phyloP scores from a whole-genome alignment of 1,284 basidiomycete genomes.

The Moesziomyces parantarcticus region DNA sequence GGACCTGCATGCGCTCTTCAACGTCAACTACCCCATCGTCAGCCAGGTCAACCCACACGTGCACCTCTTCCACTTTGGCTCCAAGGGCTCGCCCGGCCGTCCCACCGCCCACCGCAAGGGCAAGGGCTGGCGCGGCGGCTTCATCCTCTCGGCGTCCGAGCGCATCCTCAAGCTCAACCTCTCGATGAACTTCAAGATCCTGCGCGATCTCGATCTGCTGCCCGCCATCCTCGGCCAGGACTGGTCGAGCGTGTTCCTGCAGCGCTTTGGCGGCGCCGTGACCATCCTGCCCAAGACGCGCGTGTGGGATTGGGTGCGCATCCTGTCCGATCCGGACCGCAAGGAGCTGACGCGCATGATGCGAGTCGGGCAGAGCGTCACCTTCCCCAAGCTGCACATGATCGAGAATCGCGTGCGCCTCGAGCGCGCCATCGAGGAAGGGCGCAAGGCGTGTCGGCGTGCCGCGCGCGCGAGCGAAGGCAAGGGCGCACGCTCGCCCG shows the following conservation, averaged over 20 bases:
- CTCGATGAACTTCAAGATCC: constrained; percentile 64
- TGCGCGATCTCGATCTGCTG: constrained; percentile 64
- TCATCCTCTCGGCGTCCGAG: constrained; percentile 75
- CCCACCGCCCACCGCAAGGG: constrained; percentile 91
- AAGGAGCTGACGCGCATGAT: constrained; percentile 62
- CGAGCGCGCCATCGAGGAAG: constrained; percentile 60
- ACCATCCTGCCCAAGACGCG: constrained; percentile 65
- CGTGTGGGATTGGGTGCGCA: constrained; percentile 62
- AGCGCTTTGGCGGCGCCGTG: constrained; percentile 62
- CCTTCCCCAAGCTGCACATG: constrained; percentile 66
- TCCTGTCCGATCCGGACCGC: constrained; percentile 62
- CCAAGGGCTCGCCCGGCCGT: constrained; percentile 89
- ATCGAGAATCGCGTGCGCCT: constrained; percentile 65
- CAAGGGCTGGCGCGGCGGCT: constrained; percentile 84
- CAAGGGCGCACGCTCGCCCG: constrained; percentile 7
- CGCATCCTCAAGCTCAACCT: constrained; percentile 65
- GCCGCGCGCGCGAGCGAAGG: constrained; percentile 17
- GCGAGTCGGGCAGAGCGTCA: constrained; percentile 54
- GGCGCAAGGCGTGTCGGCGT: constrained; percentile 46
- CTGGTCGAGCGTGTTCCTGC: constrained; percentile 64
- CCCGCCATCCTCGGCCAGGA: constrained; percentile 63
- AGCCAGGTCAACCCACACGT: constrained; percentile 98
- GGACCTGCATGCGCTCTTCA: constrained; percentile 77
- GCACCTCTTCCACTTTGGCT: constrained; percentile 97
- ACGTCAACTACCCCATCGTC: constrained; percentile 91